A percentile compares a stretch with the other conserved stretches of the same genome.
These are phyloP conservation scores for Colletotrichum sp. DNA, from an alignment of 2,329 filamentous ascomycete species.

Conservation along the genomic window DNA sequence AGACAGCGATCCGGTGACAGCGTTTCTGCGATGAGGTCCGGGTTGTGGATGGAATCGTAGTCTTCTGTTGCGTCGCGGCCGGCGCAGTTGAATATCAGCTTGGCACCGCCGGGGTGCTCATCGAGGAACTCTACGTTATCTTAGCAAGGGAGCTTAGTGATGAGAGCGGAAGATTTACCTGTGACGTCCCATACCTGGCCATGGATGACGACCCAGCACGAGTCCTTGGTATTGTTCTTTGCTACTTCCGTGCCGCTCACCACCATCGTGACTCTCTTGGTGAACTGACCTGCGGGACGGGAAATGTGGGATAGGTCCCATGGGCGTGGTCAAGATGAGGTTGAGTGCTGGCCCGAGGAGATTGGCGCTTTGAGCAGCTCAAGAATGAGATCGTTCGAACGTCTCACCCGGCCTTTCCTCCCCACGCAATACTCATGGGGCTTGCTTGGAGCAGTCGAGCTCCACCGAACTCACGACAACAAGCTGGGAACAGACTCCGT, in stretches of 20 bases:
- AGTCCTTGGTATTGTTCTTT: constrained; percentile 22
- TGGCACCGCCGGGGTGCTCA: constrained; percentile 35
- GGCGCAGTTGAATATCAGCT: constrained; percentile 35
- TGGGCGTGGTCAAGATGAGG: not conserved
- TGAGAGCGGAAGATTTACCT: not conserved
- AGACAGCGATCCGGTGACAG: constrained; percentile 28
- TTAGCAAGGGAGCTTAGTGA: not conserved
- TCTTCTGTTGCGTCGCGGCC: constrained; percentile 38
- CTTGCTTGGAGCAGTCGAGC: not conserved
- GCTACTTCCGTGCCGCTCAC: constrained; percentile 21
- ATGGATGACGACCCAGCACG: constrained; percentile 25
- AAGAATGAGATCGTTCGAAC: not conserved
- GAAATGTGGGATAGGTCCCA: not conserved
- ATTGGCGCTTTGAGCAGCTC: not conserved
- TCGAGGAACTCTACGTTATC: constrained; percentile 32
- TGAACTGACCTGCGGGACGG: not conserved
- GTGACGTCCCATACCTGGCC: constrained; percentile 25
- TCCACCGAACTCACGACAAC: not conserved
- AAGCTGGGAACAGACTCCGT: not conserved
- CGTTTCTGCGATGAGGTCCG: constrained; percentile 31
- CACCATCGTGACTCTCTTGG: not conserved
- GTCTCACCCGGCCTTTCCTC: not conserved
- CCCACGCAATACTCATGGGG: not conserved
- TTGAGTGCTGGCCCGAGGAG: not conserved
- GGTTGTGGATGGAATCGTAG: constrained; percentile 37